Evolutionary conservation across 2,329 filamentous ascomycete genomes (phyloP).

Genomic region (Paracoccidioides brasiliensis): DNA sequence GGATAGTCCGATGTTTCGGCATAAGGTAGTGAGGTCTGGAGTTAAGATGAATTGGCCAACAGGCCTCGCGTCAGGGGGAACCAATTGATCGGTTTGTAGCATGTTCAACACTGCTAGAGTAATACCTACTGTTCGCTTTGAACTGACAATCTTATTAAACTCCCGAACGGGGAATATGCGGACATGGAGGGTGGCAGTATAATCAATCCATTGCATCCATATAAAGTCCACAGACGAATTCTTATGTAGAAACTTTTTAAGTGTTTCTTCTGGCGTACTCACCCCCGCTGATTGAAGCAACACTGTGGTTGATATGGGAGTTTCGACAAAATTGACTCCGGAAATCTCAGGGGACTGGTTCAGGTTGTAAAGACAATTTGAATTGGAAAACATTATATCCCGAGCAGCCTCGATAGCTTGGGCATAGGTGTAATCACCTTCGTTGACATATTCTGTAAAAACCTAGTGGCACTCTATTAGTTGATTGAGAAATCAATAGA

Average conservation of each 20-base stretch:
- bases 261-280: slow-evolving; percentile 3
- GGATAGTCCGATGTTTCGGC: slow-evolving; percentile 42
- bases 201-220: slow-evolving; percentile 65
- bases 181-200: slow-evolving; percentile 54
- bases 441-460: slow-evolving; percentile 52
- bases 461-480: slow-evolving; percentile 33
- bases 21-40: slow-evolving; percentile 53
- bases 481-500: background rate
- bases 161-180: slow-evolving; percentile 54
- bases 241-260: slow-evolving; percentile 37
- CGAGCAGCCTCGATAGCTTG: slow-evolving; percentile 53
- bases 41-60: slow-evolving; percentile 54
- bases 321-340: background rate
- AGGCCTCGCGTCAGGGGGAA: slow-evolving; percentile 38
- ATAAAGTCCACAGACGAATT: slow-evolving; percentile 50
- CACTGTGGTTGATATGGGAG: background rate
- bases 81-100: slow-evolving; percentile 51
- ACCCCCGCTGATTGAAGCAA: slow-evolving; percentile 3
- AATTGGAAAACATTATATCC: slow-evolving; percentile 62
- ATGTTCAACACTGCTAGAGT: slow-evolving; percentile 52
- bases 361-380: slow-evolving; percentile 61
- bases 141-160: slow-evolving; percentile 37
- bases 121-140: slow-evolving; percentile 44
- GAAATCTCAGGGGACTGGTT: slow-evolving; percentile 17
- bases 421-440: slow-evolving; percentile 45